Base-by-base conservation (phyloP, 352 stramenopile species). In the Globisporangium viniferum region DNA sequence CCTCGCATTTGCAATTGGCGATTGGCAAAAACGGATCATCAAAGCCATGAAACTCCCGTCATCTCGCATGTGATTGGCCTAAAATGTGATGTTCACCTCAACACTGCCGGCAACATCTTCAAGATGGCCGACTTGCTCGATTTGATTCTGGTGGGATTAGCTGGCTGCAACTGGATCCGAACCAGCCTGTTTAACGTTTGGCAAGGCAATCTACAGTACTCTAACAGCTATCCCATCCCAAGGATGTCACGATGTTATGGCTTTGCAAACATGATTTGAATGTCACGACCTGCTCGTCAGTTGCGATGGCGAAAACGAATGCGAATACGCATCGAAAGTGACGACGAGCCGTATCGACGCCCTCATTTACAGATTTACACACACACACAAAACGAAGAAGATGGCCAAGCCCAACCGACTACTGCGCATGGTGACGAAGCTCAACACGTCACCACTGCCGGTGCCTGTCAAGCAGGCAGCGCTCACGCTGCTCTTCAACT, bases 401-500 rank as follows among this genome's bases (percentile, higher is more conserved):
- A 79, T 80, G 72, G 33, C 64, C 12, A 73, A 68, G 48, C 46
- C 77, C 7, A 95, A 93, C 77, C 71, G 73, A n/a, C 72, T 95
- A 24, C 81, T 76, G 22, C 75, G 77, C 18, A 62, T 78, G 7
- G 80, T 95, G 46, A 73, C 64, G 44, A 86, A 86, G 58, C 76
- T 95, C 67, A 88, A 82, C 66, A 68, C 18, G 72, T 68, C 63
- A 70, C 62, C 53, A 18, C 68, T 81, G 62, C 80, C 71, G 18
- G 41, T 51, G 73, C 79, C 68, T 58, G 62, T 77, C 58, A 67
- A 68, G 73, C 78, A 80, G 36, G 74, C 76, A 27, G 89, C 78
- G 56, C 82, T 84, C 51, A 94, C 84, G 71, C 76, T 88, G 35
- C 66, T 91, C 14, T 96, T 96, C 75, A 93, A 94, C 77, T 80